phyloP scores from a whole-genome alignment of 75 land plant species.

The Chamaecyparis obtusa region DNA sequence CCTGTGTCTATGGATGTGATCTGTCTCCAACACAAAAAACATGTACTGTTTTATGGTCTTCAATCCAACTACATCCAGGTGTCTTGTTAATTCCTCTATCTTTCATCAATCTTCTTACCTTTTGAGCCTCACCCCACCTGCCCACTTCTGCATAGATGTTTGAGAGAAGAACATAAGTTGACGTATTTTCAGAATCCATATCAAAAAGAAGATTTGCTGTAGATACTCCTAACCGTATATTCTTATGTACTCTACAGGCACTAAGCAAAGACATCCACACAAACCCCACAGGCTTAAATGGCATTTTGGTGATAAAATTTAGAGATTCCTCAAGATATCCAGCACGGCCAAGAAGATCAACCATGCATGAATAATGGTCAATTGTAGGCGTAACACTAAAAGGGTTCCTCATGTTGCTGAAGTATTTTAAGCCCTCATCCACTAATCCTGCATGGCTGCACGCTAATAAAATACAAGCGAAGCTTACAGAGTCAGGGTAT shows the following conservation, averaged over 20 bases:
- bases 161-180: conserved; percentile 1
- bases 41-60: not conserved
- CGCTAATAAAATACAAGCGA: conserved; percentile 4
- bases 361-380: not conserved
- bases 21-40: not conserved
- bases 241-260: conserved; percentile 28
- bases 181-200: not conserved
- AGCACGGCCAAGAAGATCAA: conserved; percentile 10
- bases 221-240: not conserved
- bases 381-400: not conserved
- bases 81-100: not conserved
- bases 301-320: conserved; percentile 33
- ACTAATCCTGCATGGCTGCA: conserved; percentile 12
- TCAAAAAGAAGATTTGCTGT: not conserved
- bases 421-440: conserved; percentile 6
- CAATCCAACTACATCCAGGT: conserved; percentile 5
- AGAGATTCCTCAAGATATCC: conserved; percentile 33
- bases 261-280: conserved; percentile 49
- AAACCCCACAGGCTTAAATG: conserved; percentile 21
- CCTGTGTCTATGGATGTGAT: not conserved
- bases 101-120: not conserved
- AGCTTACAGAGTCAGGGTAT: not conserved
- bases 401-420: not conserved
- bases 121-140: not conserved
- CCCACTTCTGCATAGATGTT: not conserved